Base-by-base conservation (phyloP, 371 early-diverging fungal species). In the Blastocladiella emersonii region DNA sequence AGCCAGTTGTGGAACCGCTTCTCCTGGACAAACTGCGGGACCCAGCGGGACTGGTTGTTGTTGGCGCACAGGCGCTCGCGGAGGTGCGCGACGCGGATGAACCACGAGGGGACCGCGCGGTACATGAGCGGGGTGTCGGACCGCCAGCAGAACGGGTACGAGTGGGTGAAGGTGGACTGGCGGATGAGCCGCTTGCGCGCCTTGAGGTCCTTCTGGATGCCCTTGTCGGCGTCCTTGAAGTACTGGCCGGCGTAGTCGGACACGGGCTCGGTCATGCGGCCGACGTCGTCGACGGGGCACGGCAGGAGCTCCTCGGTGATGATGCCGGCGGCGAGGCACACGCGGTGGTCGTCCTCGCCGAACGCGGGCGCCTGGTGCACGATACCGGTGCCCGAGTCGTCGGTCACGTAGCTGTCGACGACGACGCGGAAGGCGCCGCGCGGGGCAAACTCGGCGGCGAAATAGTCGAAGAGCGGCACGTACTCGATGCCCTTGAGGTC, bases 291-390 rank as follows among this genome's bases (percentile, higher is more conserved):
- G 56, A 99, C 80, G 44, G 99, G 99, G 77, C 91, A 95, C 25
- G 98, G 97, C 37, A 76, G 71, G 59, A 85, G 85, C 63, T 91
- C 92, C 72, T 94, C 96, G 21, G 82, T 80, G 61, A 99, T 87
- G 60, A 98, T 82, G 30, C 86, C 86, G 69, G 95, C 70, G 34
- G 71, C 83, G 30, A 93, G 66, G 79, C 95, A 98, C 34, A 94
- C 92, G 64, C 98, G 92, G 83, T 92, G 93, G 88, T 99, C 99
- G 82, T 99, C 99, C 76, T 99, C 99, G 81, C 99, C 99, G 84
- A 98, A 99, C 25, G 91, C 99, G 41, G 99, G 99, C 23, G 99
- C 95, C 69, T 90, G 90, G 78, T 99, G 99, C 25, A 99, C 99
- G 73, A 99, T 89, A 70, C 99, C 99, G 25, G 99, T 99, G 83